Percentiles rank a stretch among this genome's conserved stretches.
These are phyloP conservation scores for Stentor roeselii DNA, from an alignment of 73 alveolate species.

Conservation along the genomic window DNA sequence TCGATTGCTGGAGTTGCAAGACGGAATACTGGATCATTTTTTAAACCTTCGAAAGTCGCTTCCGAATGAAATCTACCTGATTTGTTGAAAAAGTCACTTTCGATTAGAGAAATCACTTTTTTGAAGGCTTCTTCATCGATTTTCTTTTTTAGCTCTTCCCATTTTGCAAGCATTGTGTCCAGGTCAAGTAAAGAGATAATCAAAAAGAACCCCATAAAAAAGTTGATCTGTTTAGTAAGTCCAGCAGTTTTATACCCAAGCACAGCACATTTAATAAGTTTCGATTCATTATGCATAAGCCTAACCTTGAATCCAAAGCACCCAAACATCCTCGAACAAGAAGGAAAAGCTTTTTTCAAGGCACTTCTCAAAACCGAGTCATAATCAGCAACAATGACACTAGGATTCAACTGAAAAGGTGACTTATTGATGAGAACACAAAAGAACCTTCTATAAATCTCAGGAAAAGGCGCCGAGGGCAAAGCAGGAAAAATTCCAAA, in stretches of 20 bases:
- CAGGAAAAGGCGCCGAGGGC: background rate
- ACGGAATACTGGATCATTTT: background rate
- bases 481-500: slow-evolving; percentile 16
- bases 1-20: slow-evolving; percentile 25
- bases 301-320: background rate
- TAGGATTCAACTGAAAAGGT: background rate
- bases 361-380: background rate
- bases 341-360: background rate
- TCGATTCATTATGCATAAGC: slow-evolving; percentile 13
- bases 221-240: background rate
- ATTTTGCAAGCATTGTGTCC: background rate
- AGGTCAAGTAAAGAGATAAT: background rate
- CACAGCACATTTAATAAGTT: background rate
- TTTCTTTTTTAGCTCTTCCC: background rate
- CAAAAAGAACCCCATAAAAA: background rate
- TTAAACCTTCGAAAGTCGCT: background rate
- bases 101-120: background rate
- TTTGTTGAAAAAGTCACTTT: background rate
- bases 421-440: background rate
- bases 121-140: slow-evolving; percentile 20
- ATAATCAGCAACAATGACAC: background rate
- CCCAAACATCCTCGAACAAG: slow-evolving; percentile 3
- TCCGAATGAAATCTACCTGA: slow-evolving; percentile 2
- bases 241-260: slow-evolving; percentile 13
- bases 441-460: slow-evolving; percentile 7